These are phyloP conservation scores for Ascochyta koolunga DNA, from an alignment of 2,329 filamentous ascomycete species.

Conservation along the genomic window DNA sequence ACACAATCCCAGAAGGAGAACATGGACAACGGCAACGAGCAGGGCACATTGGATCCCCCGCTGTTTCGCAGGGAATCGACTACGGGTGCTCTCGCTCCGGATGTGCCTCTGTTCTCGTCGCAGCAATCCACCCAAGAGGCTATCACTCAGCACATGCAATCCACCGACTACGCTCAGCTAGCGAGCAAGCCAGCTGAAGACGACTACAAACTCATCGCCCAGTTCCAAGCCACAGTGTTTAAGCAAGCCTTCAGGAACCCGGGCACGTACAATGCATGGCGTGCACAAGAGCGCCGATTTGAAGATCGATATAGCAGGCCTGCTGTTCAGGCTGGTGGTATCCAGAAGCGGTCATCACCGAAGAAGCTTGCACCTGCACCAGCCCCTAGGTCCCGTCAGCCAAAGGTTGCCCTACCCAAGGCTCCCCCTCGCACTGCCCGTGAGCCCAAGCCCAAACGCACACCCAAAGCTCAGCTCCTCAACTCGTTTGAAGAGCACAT, in stretches of 20 bases:
- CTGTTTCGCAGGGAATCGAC: slow-evolving; percentile 37
- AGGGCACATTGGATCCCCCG: slow-evolving; percentile 42
- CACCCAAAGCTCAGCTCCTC: slow-evolving; percentile 36
- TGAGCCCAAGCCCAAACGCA: slow-evolving; percentile 44
- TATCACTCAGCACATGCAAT: slow-evolving; percentile 46
- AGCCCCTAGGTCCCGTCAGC: slow-evolving; percentile 37
- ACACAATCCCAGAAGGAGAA: slow-evolving; percentile 46
- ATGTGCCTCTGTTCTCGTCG: slow-evolving; percentile 43
- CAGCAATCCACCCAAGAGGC: slow-evolving; percentile 27
- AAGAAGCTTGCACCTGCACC: slow-evolving; percentile 48
- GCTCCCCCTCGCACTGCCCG: slow-evolving; percentile 43
- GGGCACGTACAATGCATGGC: slow-evolving; percentile 33
- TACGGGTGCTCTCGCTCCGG: slow-evolving; percentile 32
- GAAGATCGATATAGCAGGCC: slow-evolving; percentile 52
- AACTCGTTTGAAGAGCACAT: slow-evolving; percentile 46
- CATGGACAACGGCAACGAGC: slow-evolving; percentile 37
- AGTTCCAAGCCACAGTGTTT: slow-evolving; percentile 43
- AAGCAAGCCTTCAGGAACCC: slow-evolving; percentile 49
- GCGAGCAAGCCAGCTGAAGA: slow-evolving; percentile 42
- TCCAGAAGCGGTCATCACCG: slow-evolving; percentile 44
- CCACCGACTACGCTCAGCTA: slow-evolving; percentile 35
- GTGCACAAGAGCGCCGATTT: slow-evolving; percentile 56
- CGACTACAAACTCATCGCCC: slow-evolving; percentile 46
- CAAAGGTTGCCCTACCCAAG: slow-evolving; percentile 43
- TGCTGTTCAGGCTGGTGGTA: slow-evolving; percentile 47